Evolutionary conservation across 2,329 filamentous ascomycete genomes (phyloP), one percentile per base, ranked within the genome.

Genomic region (Dryadomyces quercus-mongolicae): DNA sequence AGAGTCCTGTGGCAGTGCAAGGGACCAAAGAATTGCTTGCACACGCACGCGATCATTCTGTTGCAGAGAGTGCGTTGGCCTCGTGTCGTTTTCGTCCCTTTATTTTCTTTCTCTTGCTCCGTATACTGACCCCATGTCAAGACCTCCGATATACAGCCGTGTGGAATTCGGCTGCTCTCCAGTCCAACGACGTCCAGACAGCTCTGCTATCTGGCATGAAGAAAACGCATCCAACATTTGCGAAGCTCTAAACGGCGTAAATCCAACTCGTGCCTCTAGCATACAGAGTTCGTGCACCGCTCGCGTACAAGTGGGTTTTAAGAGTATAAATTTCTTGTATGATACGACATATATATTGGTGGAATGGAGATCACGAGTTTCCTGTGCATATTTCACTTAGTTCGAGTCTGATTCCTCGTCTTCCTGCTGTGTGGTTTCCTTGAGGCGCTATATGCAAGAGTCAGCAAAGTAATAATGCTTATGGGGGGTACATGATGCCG

Each of bases 21-120:
- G 85, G 87, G 6, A 95, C 90, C 9, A 95, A 95, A 73, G 86
- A 93, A 70, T 70, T 95, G 58, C 66, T 95, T 64, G 90, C 93
- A 68, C 88, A 85, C 64, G 86, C 84, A 38, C 77, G 88, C 62
- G 91, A 95, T 67, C 81, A 90, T 66, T 75, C 77, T 2, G 81
- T 95, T 31, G 80, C 78, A 48, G 89, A 95, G 61, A 88, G 84
- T 84, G 67, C 65, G 79, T 75, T 34, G 47, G 25, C 25, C 25
- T 31, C 25, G 4, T 31, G 25, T 31, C 25, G 25, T 34, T 44
- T 51, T 21, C 20, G 8, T 18, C 25, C 22, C 31, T 42, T 13
- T 5, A 4, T 10, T 8, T 34, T 56, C n/a, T 52, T 50, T 31
- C 22, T 51, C 16, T 9, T 10, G 18, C 12, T 38, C 42, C 51